phyloP scores from a whole-genome alignment of 495 filamentous ascomycete genomes.

The Durotheca rogersii region DNA sequence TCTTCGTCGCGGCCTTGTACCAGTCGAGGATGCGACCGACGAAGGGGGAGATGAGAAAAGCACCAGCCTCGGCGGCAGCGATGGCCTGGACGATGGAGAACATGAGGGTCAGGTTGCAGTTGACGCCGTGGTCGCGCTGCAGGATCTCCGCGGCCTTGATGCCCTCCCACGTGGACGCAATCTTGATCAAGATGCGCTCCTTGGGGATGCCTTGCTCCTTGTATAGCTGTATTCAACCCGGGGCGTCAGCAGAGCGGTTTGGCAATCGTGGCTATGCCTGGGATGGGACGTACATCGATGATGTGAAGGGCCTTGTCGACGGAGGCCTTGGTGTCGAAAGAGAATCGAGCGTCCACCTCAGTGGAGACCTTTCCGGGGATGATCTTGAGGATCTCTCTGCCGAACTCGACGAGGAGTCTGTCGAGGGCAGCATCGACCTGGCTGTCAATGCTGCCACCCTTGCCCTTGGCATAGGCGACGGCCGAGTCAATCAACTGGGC shows the following conservation, averaged over 20 bases:
- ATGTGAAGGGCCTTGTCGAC: constrained; percentile 96
- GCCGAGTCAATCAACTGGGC: constrained; percentile 87
- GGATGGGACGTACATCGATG: constrained; percentile 68
- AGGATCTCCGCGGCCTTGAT: constrained; percentile 96
- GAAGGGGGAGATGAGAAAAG: constrained; percentile 99
- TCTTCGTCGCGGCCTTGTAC: constrained; percentile 96
- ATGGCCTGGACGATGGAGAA: constrained; percentile 96
- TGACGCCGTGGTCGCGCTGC: constrained; percentile 89
- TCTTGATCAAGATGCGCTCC: constrained; percentile 88
- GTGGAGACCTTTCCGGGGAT: constrained; percentile 98
- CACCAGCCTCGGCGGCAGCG: constrained; percentile 92
- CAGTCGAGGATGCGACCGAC: constrained; percentile 99
- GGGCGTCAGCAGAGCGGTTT: constrained; percentile 3
- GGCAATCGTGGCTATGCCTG: neutral
- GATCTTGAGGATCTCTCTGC: constrained; percentile 94
- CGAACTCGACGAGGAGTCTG: constrained; percentile 94
- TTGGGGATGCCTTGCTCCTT: constrained; percentile 86
- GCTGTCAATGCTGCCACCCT: constrained; percentile 65
- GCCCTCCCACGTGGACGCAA: constrained; percentile 92
- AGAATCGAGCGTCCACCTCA: constrained; percentile 95
- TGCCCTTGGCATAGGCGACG: constrained; percentile 77
- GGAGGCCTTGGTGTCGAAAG: constrained; percentile 90
- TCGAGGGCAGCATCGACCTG: constrained; percentile 84
- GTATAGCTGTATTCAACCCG: constrained; percentile 71
- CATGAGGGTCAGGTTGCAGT: constrained; percentile 99